phyloP scores from a whole-genome alignment of 2,329 filamentous ascomycete species.

The Endothia cerciana region DNA sequence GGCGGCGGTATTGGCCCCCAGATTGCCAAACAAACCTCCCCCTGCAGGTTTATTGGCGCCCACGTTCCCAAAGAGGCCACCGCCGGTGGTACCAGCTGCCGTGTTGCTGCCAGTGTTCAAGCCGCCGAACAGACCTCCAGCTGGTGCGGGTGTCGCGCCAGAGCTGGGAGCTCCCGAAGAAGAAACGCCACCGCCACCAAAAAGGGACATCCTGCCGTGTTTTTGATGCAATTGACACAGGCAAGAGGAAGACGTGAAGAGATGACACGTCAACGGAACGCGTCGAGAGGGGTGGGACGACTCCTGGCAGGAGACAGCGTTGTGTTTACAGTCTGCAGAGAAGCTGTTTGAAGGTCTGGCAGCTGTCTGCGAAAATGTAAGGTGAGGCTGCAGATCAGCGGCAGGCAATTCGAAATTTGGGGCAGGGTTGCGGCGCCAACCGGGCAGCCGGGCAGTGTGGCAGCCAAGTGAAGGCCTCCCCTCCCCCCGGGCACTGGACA shows the following conservation, averaged over 20 bases:
- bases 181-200: constrained; percentile 26
- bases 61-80: constrained; percentile 29
- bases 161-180: constrained; percentile 27
- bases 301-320: constrained; percentile 19
- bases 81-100: constrained; percentile 27
- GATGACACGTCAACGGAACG: constrained; percentile 28
- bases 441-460: neutral
- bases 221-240: constrained; percentile 6
- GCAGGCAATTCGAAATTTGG: constrained; percentile 18
- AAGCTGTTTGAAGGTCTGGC: constrained; percentile 11
- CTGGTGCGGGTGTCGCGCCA: constrained; percentile 27
- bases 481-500: too few species aligned
- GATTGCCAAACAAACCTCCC: constrained; percentile 8
- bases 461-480: too few species aligned
- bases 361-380: constrained; percentile 16
- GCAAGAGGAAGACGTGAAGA: constrained; percentile 9
- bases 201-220: constrained; percentile 33
- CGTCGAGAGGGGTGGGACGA: constrained; percentile 19
- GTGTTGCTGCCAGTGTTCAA: constrained; percentile 27
- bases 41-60: neutral
- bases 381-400: constrained; percentile 14
- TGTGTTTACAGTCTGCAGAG: constrained; percentile 26
- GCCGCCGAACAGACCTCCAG: constrained; percentile 40
- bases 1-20: neutral
- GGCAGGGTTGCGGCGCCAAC: neutral